These are phyloP conservation scores for Chaetomium strumarium DNA, from an alignment of 2,329 filamentous ascomycete species.

Conservation along the genomic window DNA sequence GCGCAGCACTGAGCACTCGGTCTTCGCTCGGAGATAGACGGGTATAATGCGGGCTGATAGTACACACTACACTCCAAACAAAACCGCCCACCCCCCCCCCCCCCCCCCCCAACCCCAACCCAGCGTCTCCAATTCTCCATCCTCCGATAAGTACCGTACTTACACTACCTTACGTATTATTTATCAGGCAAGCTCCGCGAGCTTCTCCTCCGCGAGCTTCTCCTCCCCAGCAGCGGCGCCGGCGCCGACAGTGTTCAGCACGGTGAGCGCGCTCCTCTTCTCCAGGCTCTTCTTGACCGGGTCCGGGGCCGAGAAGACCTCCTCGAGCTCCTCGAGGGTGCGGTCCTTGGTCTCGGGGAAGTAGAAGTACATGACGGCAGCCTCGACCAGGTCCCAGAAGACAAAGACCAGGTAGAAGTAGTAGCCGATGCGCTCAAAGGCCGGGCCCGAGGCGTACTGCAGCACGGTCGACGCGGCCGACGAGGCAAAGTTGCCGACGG, in stretches of 20 bases:
- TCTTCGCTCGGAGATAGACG: too few relatives aligned
- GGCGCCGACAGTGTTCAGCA: constrained; percentile 36
- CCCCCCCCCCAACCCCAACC: too few relatives aligned
- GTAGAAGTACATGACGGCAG: constrained; percentile 43
- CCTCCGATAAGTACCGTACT: too few relatives aligned
- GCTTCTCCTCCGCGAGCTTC: constrained; percentile 25
- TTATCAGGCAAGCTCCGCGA: too few relatives aligned
- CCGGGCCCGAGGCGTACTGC: constrained; percentile 40
- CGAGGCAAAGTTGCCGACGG: constrained; percentile 38
- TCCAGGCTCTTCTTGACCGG: constrained; percentile 41
- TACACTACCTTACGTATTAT: too few relatives aligned
- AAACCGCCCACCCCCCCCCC: too few relatives aligned
- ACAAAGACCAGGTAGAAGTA: constrained; percentile 43
- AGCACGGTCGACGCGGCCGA: constrained; percentile 35
- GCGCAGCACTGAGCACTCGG: too few relatives aligned
- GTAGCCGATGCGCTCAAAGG: constrained; percentile 38
- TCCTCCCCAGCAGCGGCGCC: constrained; percentile 28
- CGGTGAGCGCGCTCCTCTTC: constrained; percentile 38
- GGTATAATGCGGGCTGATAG: too few relatives aligned
- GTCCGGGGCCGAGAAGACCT: constrained; percentile 43
- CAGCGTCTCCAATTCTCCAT: too few relatives aligned
- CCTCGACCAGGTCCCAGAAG: constrained; percentile 40
- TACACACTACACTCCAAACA: too few relatives aligned
- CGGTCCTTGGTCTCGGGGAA: constrained; percentile 44
- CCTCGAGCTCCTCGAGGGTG: constrained; percentile 49